A percentile compares a stretch with the other conserved stretches of the same genome.
Conservation (phyloP, 805 yeast species). For the Ogataea glucozyma region DNA sequence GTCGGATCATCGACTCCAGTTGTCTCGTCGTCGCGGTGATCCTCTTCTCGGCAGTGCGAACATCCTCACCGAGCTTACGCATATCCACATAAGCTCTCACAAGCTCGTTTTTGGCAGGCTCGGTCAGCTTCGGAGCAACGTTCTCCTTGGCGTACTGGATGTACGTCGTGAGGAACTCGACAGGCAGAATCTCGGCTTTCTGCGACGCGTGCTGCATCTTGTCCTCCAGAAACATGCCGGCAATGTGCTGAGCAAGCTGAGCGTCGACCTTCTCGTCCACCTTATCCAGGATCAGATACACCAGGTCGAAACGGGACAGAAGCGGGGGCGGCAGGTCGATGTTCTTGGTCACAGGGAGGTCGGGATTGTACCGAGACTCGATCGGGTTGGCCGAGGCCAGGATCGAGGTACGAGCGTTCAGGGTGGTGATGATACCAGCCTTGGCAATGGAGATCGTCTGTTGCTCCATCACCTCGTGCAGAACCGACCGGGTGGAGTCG, state of each 20-base stretch:
- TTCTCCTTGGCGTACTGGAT: constrained; percentile 94
- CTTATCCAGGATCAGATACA: constrained; percentile 86
- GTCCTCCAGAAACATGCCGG: constrained; percentile 90
- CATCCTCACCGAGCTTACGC: constrained; percentile 93
- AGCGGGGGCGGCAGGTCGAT: constrained; percentile 97
- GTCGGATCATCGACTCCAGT: constrained; percentile 90
- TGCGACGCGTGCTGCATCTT: constrained; percentile 71
- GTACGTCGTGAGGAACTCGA: constrained; percentile 83
- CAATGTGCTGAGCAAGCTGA: constrained; percentile 84
- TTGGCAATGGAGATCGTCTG: constrained; percentile 98
- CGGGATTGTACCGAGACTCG: constrained; percentile 93
- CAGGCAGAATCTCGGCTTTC: constrained; percentile 70
- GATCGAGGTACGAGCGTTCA: constrained; percentile 94
- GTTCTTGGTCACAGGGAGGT: constrained; percentile 89
- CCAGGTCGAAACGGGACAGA: constrained; percentile 91
- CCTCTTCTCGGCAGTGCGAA: constrained; percentile 80
- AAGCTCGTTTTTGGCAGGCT: constrained; percentile 78
- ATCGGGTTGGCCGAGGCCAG: constrained; percentile 97
- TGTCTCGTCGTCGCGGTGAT: constrained; percentile 98
- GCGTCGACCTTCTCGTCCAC: constrained; percentile 86
- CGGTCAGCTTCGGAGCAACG: constrained; percentile 75
- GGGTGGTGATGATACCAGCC: constrained; percentile 96
- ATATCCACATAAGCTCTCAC: constrained; percentile 88
- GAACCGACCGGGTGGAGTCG: constrained; percentile 88
- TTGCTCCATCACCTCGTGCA: constrained; percentile 99